Percentiles rank a stretch among this genome's conserved stretches.
Evolutionary conservation across 2,329 filamentous ascomycete species (phyloP).

Genomic region (Cordyceps pruinosa): DNA sequence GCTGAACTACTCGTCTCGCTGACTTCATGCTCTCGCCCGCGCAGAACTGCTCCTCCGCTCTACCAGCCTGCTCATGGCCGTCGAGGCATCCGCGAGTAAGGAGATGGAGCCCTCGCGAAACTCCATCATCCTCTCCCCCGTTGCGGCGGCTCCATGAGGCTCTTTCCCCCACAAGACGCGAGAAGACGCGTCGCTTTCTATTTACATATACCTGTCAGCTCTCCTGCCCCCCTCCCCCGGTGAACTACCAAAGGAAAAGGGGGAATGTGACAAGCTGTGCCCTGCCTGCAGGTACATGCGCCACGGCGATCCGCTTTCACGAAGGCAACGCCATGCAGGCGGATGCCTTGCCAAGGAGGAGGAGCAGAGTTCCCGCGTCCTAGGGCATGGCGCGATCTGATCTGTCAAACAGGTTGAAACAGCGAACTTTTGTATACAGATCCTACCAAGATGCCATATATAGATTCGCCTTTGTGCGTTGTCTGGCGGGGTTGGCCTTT

Average conservation of each 20-base stretch:
- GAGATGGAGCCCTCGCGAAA: conserved; percentile 1
- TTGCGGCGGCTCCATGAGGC: not conserved
- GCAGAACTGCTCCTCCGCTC: conserved; percentile 3
- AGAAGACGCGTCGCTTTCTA: not conserved
- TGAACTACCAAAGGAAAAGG: not conserved
- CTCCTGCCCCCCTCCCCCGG: too few relatives aligned
- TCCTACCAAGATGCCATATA: not conserved
- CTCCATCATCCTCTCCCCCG: conserved; percentile 4
- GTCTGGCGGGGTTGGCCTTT: not conserved
- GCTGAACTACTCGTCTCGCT: not conserved
- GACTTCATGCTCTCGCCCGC: not conserved
- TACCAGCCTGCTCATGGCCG: conserved; percentile 9
- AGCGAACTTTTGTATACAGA: not conserved
- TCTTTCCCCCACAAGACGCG: not conserved
- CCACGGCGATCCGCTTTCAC: not conserved
- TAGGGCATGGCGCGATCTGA: not conserved
- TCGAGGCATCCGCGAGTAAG: not conserved
- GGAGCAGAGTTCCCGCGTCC: not conserved
- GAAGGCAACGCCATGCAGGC: not conserved
- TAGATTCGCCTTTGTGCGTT: not conserved
- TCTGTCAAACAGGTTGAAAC: not conserved
- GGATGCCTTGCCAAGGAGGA: not conserved
- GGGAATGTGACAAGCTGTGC: not conserved
- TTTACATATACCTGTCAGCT: too few relatives aligned
- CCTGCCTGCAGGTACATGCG: not conserved